Conservation (phyloP, 108 stramenopile genomes). For the Pseudonitzschia delicatissima region DNA sequence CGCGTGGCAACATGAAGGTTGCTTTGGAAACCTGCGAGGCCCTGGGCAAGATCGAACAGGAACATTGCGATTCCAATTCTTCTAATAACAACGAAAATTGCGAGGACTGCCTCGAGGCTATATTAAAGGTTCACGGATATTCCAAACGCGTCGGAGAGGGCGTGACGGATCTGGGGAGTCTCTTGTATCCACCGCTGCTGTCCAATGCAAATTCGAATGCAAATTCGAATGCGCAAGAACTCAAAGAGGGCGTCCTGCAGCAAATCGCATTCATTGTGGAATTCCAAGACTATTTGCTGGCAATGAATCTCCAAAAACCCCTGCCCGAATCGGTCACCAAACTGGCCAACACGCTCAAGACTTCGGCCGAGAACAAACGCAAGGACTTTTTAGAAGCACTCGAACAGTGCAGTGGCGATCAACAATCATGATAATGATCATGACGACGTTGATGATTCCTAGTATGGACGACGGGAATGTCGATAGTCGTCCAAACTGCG, state of each 20-base stretch:
- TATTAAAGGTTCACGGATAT: conserved; percentile 39
- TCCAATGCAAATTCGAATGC: not conserved
- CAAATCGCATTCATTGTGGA: conserved; percentile 19
- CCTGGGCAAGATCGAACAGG: conserved; percentile 4
- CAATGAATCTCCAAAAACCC: conserved; percentile 7
- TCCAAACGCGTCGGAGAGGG: conserved; percentile 73
- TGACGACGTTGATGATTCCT: no score
- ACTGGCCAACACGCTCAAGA: conserved; percentile 18
- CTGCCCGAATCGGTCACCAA: conserved; percentile 10
- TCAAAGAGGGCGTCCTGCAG: conserved; percentile 16
- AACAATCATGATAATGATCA: no score
- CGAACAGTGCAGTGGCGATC: no score
- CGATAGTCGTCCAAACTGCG: no score
- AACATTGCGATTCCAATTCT: no score
- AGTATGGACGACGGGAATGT: no score
- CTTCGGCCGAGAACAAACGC: conserved; percentile 13
- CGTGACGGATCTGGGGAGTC: conserved; percentile 70
- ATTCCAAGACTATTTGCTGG: conserved; percentile 21
- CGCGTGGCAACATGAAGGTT: conserved; percentile 64
- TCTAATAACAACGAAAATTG: conserved; percentile 3
- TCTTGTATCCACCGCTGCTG: conserved; percentile 74
- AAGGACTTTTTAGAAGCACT: conserved; percentile 13
- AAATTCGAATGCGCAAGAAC: no score
- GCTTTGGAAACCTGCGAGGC: conserved; percentile 69
- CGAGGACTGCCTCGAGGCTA: conserved; percentile 41